phyloP scores from a whole-genome alignment of 768 basidiomycete species.

The Leccinum variicolor region DNA sequence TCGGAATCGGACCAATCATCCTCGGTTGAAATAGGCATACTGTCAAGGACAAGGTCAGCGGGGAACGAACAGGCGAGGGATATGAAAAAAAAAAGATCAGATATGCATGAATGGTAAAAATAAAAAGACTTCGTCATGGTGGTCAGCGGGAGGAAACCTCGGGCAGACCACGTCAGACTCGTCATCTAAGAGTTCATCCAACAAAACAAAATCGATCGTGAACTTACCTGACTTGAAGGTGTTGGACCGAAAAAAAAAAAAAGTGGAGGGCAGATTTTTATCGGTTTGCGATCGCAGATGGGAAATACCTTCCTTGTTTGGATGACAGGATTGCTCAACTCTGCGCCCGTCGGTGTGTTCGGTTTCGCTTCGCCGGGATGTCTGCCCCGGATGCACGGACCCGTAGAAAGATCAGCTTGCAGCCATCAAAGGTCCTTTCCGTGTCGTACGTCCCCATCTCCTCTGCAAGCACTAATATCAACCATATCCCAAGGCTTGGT shows the following conservation, averaged over 20 bases:
- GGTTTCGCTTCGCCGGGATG: slow-evolving; percentile 35
- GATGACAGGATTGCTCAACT: neutral
- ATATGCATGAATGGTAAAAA: slow-evolving; percentile 90
- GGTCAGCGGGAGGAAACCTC: slow-evolving; percentile 58
- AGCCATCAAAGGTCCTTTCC: slow-evolving; percentile 51
- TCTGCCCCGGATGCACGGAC: slow-evolving; percentile 66
- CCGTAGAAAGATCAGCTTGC: slow-evolving; percentile 60
- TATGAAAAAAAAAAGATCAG: slow-evolving; percentile 47
- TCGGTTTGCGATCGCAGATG: slow-evolving; percentile 2
- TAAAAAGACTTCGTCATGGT: slow-evolving; percentile 60
- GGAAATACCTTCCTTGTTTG: slow-evolving; percentile 21
- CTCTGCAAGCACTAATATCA: neutral
- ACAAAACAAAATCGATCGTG: neutral
- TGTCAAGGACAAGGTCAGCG: slow-evolving; percentile 7
- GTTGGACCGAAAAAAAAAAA: slow-evolving; percentile 10
- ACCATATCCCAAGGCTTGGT: slow-evolving; percentile 42
- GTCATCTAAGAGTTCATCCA: slow-evolving; percentile 62
- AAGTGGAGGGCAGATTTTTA: slow-evolving; percentile 9
- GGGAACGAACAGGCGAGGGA: slow-evolving; percentile 1
- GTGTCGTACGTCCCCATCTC: slow-evolving; percentile 44
- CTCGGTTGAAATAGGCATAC: slow-evolving; percentile 42
- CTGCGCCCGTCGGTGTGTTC: neutral
- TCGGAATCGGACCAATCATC: slow-evolving; percentile 85
- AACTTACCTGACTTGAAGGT: slow-evolving; percentile 18
- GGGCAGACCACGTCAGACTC: slow-evolving; percentile 69